A percentile compares a stretch with the other conserved stretches of the same genome.
These are phyloP conservation scores for Mycena citricolor DNA, from an alignment of 1,284 basidiomycete genomes.

Conservation along the genomic window DNA sequence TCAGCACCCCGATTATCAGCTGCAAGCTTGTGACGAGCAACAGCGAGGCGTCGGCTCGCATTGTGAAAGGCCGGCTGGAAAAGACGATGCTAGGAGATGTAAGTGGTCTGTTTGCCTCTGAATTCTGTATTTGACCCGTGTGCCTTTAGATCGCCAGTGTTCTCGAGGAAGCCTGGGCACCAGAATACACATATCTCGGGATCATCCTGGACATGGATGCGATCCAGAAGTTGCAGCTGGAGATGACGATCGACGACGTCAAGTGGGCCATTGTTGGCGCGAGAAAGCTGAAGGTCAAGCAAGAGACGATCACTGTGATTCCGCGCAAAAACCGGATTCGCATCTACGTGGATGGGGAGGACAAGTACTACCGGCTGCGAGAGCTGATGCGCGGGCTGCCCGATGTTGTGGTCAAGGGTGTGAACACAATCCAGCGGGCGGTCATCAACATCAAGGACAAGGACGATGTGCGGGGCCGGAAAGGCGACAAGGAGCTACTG, in stretches of 20 bases:
- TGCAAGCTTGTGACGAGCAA: slow-evolving; percentile 87
- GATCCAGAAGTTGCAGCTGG: slow-evolving; percentile 91
- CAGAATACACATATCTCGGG: slow-evolving; percentile 90
- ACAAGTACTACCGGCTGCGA: slow-evolving; percentile 87
- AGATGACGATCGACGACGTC: slow-evolving; percentile 91
- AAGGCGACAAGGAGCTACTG: slow-evolving; percentile 83
- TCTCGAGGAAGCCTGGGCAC: slow-evolving; percentile 95
- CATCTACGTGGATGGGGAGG: slow-evolving; percentile 82
- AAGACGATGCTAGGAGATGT: slow-evolving; percentile 95
- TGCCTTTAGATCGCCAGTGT: slow-evolving; percentile 79
- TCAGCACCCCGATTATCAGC: slow-evolving; percentile 98
- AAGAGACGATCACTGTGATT: slow-evolving; percentile 78
- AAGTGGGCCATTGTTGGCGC: slow-evolving; percentile 88
- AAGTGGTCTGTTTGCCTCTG: slow-evolving; percentile 29
- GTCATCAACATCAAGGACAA: slow-evolving; percentile 92
- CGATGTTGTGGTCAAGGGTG: slow-evolving; percentile 90
- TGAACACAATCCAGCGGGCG: slow-evolving; percentile 82
- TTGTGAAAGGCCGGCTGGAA: slow-evolving; percentile 96
- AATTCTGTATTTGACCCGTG: background rate
- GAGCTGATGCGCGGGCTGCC: slow-evolving; percentile 81
- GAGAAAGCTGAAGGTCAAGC: slow-evolving; percentile 92
- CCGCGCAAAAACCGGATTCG: slow-evolving; percentile 79
- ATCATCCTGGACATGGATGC: slow-evolving; percentile 91
- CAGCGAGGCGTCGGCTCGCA: slow-evolving; percentile 89
- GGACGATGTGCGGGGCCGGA: slow-evolving; percentile 71